A percentile compares a stretch with the other conserved stretches of the same genome.
phyloP scores from a whole-genome alignment of 2,329 filamentous ascomycete genomes.

The Huntiella moniliformis region DNA sequence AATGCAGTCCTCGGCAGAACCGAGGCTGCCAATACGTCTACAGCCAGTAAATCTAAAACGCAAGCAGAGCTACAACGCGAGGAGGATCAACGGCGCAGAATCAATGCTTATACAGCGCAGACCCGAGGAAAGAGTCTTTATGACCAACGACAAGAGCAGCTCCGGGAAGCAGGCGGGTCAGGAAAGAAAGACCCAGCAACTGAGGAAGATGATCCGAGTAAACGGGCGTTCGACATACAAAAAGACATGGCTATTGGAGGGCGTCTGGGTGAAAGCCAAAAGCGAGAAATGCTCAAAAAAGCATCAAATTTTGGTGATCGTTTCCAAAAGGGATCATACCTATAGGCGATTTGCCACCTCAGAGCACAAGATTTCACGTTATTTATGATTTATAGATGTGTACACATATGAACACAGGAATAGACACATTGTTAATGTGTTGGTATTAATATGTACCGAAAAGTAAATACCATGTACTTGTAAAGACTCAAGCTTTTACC shows the following conservation, averaged over 20 bases:
- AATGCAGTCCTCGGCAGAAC: constrained; percentile 65
- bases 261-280: constrained; percentile 53
- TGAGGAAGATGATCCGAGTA: constrained; percentile 79
- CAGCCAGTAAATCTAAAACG: background rate
- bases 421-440: too few relatives aligned
- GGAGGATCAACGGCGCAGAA: constrained; percentile 30
- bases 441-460: too few relatives aligned
- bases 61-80: constrained; percentile 34
- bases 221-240: constrained; percentile 71
- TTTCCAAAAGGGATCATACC: constrained; percentile 57
- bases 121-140: constrained; percentile 39
- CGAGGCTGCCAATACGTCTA: constrained; percentile 20
- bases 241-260: constrained; percentile 77
- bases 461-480: too few relatives aligned
- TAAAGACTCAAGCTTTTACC: too few relatives aligned
- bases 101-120: constrained; percentile 32
- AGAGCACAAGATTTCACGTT: too few relatives aligned
- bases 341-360: constrained; percentile 19
- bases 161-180: constrained; percentile 6
- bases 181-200: constrained; percentile 21
- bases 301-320: constrained; percentile 65
- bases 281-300: constrained; percentile 59
- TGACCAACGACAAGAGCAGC: constrained; percentile 32
- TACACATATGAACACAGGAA: too few relatives aligned
- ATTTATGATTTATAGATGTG: too few relatives aligned